These are phyloP conservation scores for Solanum raphanifolium DNA, from an alignment of 257 asterid species.

Conservation along the genomic window DNA sequence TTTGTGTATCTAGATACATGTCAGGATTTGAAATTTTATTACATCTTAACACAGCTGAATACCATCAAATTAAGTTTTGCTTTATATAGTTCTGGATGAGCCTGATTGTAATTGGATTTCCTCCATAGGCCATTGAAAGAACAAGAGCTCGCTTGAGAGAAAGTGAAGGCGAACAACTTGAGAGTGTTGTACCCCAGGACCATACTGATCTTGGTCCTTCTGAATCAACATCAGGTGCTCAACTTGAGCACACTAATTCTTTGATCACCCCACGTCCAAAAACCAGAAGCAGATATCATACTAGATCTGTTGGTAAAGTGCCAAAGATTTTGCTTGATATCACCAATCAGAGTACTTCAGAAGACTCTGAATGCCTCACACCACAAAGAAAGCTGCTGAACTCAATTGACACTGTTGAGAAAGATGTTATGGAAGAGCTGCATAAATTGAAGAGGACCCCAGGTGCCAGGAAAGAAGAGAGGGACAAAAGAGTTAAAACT, in stretches of 20 bases:
- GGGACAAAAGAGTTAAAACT: constrained; percentile 49
- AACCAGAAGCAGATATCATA: constrained; percentile 10
- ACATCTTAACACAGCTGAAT: not conserved
- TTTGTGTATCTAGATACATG: not conserved
- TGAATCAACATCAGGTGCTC: constrained; percentile 43
- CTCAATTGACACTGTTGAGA: constrained; percentile 61
- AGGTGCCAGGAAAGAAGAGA: constrained; percentile 46
- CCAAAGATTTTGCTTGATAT: constrained; percentile 63
- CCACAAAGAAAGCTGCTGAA: constrained; percentile 62
- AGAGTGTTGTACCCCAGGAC: constrained; percentile 40
- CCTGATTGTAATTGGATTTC: not conserved
- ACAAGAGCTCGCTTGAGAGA: constrained; percentile 40
- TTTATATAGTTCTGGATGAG: not conserved
- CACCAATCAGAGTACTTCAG: constrained; percentile 23
- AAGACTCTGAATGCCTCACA: constrained; percentile 34
- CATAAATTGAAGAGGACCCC: constrained; percentile 57
- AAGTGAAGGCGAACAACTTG: constrained; percentile 40
- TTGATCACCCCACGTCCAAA: constrained; percentile 36
- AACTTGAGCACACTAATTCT: constrained; percentile 38
- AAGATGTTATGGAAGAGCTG: constrained; percentile 64
- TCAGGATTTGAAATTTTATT: not conserved
- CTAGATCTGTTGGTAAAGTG: constrained; percentile 43
- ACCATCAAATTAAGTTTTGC: not conserved
- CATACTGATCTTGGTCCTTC: constrained; percentile 29
- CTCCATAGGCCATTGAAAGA: constrained; percentile 50